Percentiles rank a stretch among this genome's conserved stretches.
Evolutionary conservation across 805 yeast species (phyloP).

Genomic region (Pichia deserticola): DNA sequence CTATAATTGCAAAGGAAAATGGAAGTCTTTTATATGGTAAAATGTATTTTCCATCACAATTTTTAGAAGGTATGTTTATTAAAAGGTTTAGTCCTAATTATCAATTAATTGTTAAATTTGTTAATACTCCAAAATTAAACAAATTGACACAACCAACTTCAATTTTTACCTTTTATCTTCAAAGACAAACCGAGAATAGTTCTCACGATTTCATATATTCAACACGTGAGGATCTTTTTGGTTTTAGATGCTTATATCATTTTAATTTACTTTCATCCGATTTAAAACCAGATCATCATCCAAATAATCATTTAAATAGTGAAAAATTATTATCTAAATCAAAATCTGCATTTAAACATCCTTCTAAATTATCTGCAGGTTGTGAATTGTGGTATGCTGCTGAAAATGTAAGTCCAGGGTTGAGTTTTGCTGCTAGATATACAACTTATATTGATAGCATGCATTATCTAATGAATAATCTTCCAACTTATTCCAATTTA

Average conservation of each 20-base stretch:
- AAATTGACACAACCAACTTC: slow-evolving; percentile 28
- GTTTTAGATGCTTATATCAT: slow-evolving; percentile 73
- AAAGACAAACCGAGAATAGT: slow-evolving; percentile 53
- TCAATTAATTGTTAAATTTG: slow-evolving; percentile 67
- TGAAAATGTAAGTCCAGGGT: slow-evolving; percentile 76
- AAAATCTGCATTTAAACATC: slow-evolving; percentile 7
- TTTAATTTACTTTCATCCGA: slow-evolving; percentile 30
- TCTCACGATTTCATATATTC: slow-evolving; percentile 74
- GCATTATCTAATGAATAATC: slow-evolving; percentile 5
- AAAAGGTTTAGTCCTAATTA: slow-evolving; percentile 50
- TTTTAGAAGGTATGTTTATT: slow-evolving; percentile 80
- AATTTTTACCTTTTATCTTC: slow-evolving; percentile 61
- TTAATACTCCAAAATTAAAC: slow-evolving; percentile 44
- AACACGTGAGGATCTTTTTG: slow-evolving; percentile 75
- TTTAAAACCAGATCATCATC: not conserved
- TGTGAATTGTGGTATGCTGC: slow-evolving; percentile 88
- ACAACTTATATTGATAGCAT: slow-evolving; percentile 46
- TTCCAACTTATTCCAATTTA: slow-evolving; percentile 1
- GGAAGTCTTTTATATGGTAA: slow-evolving; percentile 64
- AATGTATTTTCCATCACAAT: slow-evolving; percentile 80
- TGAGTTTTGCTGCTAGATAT: slow-evolving; percentile 79
- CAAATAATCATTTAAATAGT: not conserved
- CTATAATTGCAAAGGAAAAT: not conserved
- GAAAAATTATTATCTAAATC: slow-evolving; percentile 3
- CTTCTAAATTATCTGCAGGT: slow-evolving; percentile 60